These are phyloP conservation scores for Phaeosphaeria sp. DNA, from an alignment of 2,329 filamentous ascomycete species.

Conservation along the genomic window DNA sequence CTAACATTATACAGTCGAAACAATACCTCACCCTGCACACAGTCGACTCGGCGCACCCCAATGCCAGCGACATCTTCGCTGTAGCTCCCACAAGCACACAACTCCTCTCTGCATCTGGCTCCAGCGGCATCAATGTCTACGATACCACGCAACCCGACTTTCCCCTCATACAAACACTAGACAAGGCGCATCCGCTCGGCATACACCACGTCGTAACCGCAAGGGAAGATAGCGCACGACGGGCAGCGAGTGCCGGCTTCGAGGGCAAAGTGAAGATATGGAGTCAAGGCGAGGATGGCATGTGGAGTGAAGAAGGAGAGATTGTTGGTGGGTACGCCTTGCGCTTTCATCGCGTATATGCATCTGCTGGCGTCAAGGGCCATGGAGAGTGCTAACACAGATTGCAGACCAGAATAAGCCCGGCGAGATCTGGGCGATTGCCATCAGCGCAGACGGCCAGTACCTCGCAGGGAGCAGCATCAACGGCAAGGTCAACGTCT, in stretches of 20 bases:
- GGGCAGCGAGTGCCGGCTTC: constrained; percentile 85
- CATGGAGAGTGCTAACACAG: background rate
- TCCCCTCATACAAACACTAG: constrained; percentile 78
- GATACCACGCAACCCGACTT: constrained; percentile 74
- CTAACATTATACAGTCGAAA: constrained; percentile 73
- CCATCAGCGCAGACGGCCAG: constrained; percentile 81
- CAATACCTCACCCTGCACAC: constrained; percentile 96
- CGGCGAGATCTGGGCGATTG: constrained; percentile 85
- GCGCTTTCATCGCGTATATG: constrained; percentile 17
- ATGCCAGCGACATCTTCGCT: constrained; percentile 77
- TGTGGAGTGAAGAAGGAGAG: constrained; percentile 60
- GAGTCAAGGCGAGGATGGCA: constrained; percentile 61
- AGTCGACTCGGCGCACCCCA: constrained; percentile 81
- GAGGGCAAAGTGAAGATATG: constrained; percentile 88
- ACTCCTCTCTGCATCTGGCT: constrained; percentile 83
- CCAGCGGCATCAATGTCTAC: constrained; percentile 73
- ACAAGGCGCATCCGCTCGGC: constrained; percentile 82
- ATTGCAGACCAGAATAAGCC: constrained; percentile 61
- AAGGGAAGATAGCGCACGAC: constrained; percentile 64
- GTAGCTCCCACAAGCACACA: constrained; percentile 76
- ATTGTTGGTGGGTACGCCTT: constrained; percentile 50
- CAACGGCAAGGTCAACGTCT: constrained; percentile 87
- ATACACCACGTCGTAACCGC: constrained; percentile 86
- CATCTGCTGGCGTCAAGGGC: background rate
- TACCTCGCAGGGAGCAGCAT: constrained; percentile 88